A percentile compares a stretch with the other conserved stretches of the same genome.
Evolutionary conservation across 495 filamentous ascomycete species (phyloP).

Genomic region (Sporormia fimetaria): DNA sequence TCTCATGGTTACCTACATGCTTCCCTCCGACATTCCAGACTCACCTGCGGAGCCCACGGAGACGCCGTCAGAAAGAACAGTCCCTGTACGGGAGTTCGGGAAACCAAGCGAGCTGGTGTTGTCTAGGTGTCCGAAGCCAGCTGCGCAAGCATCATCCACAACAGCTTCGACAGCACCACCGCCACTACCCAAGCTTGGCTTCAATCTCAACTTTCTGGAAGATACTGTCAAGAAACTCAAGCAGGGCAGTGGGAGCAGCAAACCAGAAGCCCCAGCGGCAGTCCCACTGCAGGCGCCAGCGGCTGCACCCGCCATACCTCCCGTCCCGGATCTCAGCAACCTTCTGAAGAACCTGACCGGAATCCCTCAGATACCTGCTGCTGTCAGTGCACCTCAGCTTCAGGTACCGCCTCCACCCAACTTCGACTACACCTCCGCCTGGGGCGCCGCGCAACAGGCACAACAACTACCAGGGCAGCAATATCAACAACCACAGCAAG

Average conservation of each 20-base stretch:
- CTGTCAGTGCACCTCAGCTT: constrained; percentile 1
- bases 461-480: constrained; percentile 3
- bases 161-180: not conserved
- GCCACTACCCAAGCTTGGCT: not conserved
- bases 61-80: constrained; percentile 28
- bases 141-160: constrained; percentile 4
- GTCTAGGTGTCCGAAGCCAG: constrained; percentile 26
- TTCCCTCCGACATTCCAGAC: constrained; percentile 60
- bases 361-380: not conserved
- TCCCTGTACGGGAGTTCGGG: constrained; percentile 39
- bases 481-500: too few species aligned
- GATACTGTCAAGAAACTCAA: constrained; percentile 28
- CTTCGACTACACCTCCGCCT: too few species aligned
- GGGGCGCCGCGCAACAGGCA: not conserved
- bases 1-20: constrained; percentile 72
- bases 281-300: not conserved
- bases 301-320: constrained; percentile 4
- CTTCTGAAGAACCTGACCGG: constrained; percentile 10
- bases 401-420: constrained; percentile 2
- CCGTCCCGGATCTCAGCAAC: constrained; percentile 5
- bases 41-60: constrained; percentile 62
- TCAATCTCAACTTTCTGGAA: constrained; percentile 26
- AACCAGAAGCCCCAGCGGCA: not conserved
- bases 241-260: too few species aligned
- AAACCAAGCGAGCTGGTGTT: constrained; percentile 32